phyloP scores from a whole-genome alignment of 495 filamentous ascomycete genomes.

The Pseudoneurospora amorphoporcata region DNA sequence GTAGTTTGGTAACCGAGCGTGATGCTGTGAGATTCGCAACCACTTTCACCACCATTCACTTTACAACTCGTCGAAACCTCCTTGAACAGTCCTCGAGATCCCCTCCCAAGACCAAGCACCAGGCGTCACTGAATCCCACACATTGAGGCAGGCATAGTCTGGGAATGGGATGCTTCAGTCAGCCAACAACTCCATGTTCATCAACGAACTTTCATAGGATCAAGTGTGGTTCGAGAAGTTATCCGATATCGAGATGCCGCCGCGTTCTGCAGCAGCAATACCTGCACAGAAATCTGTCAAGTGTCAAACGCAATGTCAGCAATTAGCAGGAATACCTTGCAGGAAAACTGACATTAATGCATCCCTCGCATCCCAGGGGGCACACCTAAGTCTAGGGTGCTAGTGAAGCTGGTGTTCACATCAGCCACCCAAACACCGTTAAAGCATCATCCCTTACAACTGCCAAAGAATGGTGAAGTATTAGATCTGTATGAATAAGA shows the following conservation, averaged over 20 bases:
- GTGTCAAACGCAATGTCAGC: neutral
- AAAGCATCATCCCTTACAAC: neutral
- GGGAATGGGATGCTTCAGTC: neutral
- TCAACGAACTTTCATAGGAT: neutral
- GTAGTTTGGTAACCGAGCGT: neutral
- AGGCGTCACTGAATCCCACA: neutral
- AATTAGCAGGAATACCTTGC: neutral
- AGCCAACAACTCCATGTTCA: neutral
- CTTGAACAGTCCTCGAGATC: neutral
- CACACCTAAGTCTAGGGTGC: neutral
- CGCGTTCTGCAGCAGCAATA: neutral
- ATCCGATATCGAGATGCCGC: neutral
- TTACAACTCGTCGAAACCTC: neutral
- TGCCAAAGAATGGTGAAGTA: neutral
- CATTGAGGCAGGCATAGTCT: neutral
- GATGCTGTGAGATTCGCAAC: neutral
- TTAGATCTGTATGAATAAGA: neutral
- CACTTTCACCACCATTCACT: neutral
- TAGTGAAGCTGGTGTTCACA: neutral
- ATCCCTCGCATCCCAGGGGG: neutral
- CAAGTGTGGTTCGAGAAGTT: neutral
- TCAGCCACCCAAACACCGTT: no score
- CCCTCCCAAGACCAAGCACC: neutral
- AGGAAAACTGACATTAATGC: neutral
- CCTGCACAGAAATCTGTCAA: neutral